phyloP scores from a whole-genome alignment of 371 early-diverging fungal genomes.

The Mortierella sp. region DNA sequence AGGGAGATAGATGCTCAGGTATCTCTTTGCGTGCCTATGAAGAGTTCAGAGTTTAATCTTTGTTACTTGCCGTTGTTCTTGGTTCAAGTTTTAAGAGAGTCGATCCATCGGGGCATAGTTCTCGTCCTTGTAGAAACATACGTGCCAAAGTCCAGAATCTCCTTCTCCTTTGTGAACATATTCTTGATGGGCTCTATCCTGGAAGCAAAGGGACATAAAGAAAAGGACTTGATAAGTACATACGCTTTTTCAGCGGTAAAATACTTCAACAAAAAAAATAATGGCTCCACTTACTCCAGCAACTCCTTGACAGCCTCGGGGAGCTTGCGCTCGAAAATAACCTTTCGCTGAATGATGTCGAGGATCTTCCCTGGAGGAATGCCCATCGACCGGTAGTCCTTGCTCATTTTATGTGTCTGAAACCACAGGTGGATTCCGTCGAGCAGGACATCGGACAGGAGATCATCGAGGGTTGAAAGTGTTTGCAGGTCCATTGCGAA shows the following conservation, averaged over 20 bases:
- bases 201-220: not conserved
- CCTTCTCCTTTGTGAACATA: conserved; percentile 27
- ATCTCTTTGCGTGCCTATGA: conserved; percentile 70
- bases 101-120: not conserved
- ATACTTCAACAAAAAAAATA: not conserved
- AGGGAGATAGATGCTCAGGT: conserved; percentile 84
- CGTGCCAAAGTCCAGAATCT: conserved; percentile 40
- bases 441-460: conserved; percentile 76
- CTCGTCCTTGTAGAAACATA: conserved; percentile 14
- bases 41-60: not conserved
- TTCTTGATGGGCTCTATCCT: conserved; percentile 32
- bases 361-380: conserved; percentile 46
- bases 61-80: not conserved
- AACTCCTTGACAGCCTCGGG: conserved; percentile 64
- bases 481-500: conserved; percentile 63
- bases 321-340: conserved; percentile 60
- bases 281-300: conserved; percentile 53
- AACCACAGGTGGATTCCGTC: conserved; percentile 79
- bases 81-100: not conserved
- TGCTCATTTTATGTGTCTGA: conserved; percentile 72
- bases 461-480: conserved; percentile 78
- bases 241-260: not conserved
- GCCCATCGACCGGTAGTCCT: conserved; percentile 52
- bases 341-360: conserved; percentile 66
- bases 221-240: not conserved